Base-by-base conservation (phyloP, 2,329 filamentous ascomycete species). In the Diplodia corticola region DNA sequence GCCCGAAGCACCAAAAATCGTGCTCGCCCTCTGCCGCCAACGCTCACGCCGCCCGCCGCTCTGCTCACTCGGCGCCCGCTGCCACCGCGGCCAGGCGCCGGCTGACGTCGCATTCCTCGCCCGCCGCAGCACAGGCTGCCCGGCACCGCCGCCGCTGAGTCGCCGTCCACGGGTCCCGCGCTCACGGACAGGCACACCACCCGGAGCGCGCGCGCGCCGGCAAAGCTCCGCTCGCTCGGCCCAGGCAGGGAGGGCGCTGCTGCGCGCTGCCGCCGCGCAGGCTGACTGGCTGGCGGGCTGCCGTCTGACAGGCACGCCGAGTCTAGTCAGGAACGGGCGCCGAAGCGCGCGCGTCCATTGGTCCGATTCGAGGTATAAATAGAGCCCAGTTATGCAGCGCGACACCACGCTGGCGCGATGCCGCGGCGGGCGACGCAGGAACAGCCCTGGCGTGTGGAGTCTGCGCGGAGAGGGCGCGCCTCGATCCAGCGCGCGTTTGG, bases 311-410 rank as follows among this genome's bases (percentile, higher is more conserved):
- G 57, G 57, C 10, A 61, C 57, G 57, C 57, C 57, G 55, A 48
- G 37, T 26, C 55, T 60, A 60, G 55, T 60, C 57, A 61, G 57
- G 57, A 61, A 61, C 57, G 57, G 57, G 44, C 57, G 57, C n/a
- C 44, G 57, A 17, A 48, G 57, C 44, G 57, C 57, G 55, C 44
- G 26, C 26, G 10, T 17, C 57, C 57, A 61, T 61, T 61, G 57
- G 57, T n/a, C n/a, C 57, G 57, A 61, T 61, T 20, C 22, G 13
- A 13, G 12, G 40, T 46, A 61, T 61, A 61, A 61, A 61, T 61
- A 61, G 55, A 46, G 55, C 53, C 13, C 55, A 60, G 57, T 61
- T 61, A 61, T 61, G 57, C 57, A 49, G 57, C 54, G 22, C 40
- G 40, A 61, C 57, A 61, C 57, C 26, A 35, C 57, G 57, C 57